Conservation (phyloP, 2,329 filamentous ascomycete genomes). For the Colletotrichum endophyticum region DNA sequence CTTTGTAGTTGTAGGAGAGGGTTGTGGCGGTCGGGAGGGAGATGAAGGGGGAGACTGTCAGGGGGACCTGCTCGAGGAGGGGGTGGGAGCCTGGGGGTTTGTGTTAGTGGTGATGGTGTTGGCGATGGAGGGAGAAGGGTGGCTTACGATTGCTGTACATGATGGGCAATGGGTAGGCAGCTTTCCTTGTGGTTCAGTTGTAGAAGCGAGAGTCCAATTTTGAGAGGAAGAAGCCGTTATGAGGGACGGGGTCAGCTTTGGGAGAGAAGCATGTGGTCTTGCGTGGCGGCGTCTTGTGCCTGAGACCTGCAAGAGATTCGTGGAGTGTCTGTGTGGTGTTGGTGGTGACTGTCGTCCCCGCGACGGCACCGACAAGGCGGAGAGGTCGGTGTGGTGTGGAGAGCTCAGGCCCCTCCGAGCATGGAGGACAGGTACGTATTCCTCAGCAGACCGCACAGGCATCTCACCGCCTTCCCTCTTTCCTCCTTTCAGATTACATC, state of each 20-base stretch:
- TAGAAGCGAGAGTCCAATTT: background rate
- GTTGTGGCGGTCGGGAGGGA: constrained; percentile 88
- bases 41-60: constrained; percentile 94
- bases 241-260: background rate
- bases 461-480: background rate
- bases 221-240: background rate
- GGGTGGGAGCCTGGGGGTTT: constrained; percentile 73
- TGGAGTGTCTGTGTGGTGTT: background rate
- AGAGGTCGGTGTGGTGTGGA: background rate
- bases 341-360: background rate
- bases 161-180: background rate
- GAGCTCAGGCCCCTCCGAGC: constrained; percentile 9
- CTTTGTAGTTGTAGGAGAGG: constrained; percentile 93
- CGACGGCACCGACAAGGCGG: background rate
- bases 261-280: background rate
- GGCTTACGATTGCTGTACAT: constrained; percentile 37
- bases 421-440: background rate
- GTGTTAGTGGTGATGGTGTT: background rate
- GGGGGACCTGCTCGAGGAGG: constrained; percentile 87
- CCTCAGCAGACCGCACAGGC: background rate
- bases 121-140: no score
- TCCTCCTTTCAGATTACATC: background rate
- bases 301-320: background rate
- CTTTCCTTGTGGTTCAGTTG: background rate
- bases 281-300: background rate